These are phyloP conservation scores for Gymnopilus junonius DNA, from an alignment of 768 basidiomycete genomes.

Conservation along the genomic window DNA sequence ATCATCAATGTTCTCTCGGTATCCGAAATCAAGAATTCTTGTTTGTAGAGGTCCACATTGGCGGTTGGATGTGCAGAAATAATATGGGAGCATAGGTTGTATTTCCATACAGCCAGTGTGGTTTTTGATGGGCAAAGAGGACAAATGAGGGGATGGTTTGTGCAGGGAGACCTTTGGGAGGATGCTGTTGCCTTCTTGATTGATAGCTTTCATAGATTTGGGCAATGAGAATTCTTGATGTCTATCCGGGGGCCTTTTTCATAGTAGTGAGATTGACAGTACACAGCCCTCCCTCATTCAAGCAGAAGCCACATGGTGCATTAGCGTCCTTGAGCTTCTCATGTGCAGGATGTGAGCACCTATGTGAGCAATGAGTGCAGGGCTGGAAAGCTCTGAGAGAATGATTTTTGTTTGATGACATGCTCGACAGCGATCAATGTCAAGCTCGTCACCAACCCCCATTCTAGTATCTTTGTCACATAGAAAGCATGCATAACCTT, in stretches of 20 bases:
- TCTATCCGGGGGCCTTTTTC: conserved; percentile 5
- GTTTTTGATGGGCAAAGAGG: conserved; percentile 19
- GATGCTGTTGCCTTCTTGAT: conserved; percentile 14
- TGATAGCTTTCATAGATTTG: conserved; percentile 4
- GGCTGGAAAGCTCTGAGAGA: too few species aligned
- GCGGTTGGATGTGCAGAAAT: conserved; percentile 10
- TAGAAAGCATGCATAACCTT: conserved; percentile 27
- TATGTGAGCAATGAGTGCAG: conserved; percentile 3
- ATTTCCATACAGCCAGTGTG: conserved; percentile 23
- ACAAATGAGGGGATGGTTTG: conserved; percentile 26
- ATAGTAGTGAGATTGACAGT: conserved; percentile 1
- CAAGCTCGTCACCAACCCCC: not conserved
- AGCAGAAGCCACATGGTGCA: conserved; percentile 12
- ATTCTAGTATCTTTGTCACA: conserved; percentile 15
- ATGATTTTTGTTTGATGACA: too few species aligned
- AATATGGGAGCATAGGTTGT: conserved; percentile 23
- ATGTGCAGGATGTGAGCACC: conserved; percentile 12
- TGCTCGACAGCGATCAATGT: too few species aligned
- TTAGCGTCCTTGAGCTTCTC: not conserved
- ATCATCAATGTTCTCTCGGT: too few species aligned
- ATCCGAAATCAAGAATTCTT: not conserved
- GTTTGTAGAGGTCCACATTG: conserved; percentile 5
- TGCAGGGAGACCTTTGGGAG: conserved; percentile 18
- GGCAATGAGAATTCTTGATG: conserved; percentile 9
- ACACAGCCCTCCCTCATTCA: conserved; percentile 7